Evolutionary conservation across 805 yeast species (phyloP).

Genomic region (Yarrowia sp.): DNA sequence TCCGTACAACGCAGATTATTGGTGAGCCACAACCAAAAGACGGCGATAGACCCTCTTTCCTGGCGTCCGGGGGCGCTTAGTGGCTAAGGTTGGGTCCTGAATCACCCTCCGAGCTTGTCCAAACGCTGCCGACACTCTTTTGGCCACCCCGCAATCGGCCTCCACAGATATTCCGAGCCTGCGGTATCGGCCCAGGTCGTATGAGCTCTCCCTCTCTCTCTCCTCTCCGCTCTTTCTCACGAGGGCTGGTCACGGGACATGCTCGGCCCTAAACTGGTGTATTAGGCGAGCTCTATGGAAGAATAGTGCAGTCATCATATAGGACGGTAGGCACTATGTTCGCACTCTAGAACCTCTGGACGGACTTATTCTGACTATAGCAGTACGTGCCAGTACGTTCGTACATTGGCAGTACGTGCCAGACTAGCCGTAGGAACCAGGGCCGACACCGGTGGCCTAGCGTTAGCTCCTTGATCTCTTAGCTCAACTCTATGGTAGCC

Average conservation of each 20-base stretch:
- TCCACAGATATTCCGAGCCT: background rate
- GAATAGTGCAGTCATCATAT: no score
- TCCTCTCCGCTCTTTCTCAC: background rate
- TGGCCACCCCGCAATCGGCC: no score
- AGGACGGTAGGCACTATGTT: no score
- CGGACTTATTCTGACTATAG: no score
- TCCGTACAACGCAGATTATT: slow-evolving; percentile 15
- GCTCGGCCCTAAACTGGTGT: slow-evolving; percentile 17
- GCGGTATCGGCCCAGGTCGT: slow-evolving; percentile 15
- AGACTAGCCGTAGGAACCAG: background rate
- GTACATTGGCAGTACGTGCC: no score
- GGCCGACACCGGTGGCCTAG: background rate
- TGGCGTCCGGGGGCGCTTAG: background rate
- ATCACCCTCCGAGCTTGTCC: no score
- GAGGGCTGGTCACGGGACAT: slow-evolving; percentile 29
- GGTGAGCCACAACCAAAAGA: slow-evolving; percentile 16
- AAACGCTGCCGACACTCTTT: no score
- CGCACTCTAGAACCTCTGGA: no score
- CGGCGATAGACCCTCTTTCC: no score
- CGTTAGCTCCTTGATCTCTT: background rate
- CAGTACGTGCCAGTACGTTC: no score
- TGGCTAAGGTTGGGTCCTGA: background rate
- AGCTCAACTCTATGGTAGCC: slow-evolving; percentile 16
- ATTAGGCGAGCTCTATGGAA: background rate
- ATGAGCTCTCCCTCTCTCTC: background rate